These are phyloP conservation scores for Flaveria ramosissima DNA, from an alignment of 129 eudicot species.

Conservation along the genomic window DNA sequence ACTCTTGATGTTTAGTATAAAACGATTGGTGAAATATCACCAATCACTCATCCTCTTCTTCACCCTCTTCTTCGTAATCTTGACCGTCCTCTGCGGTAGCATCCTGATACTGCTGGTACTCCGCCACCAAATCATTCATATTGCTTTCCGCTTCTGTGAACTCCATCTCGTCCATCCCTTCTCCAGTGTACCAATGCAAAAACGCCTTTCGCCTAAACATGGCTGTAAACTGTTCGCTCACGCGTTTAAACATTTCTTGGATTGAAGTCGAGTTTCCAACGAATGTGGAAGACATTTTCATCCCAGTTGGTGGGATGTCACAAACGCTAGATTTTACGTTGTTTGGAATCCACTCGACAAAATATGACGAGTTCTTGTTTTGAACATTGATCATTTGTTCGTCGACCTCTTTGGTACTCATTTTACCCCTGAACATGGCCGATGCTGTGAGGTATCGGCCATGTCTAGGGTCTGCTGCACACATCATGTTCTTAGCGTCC, in stretches of 20 bases:
- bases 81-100: conserved; percentile 50
- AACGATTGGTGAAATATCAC: neutral
- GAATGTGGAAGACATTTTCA: conserved; percentile 67
- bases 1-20: neutral
- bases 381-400: conserved; percentile 73
- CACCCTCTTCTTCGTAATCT: conserved; percentile 47
- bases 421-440: conserved; percentile 69
- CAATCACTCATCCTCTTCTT: conserved; percentile 25
- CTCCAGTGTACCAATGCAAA: conserved; percentile 74
- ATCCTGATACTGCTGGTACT: conserved; percentile 70
- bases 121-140: conserved; percentile 78
- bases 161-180: conserved; percentile 77
- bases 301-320: conserved; percentile 67
- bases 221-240: conserved; percentile 67
- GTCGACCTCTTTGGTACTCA: conserved; percentile 72
- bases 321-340: conserved; percentile 72
- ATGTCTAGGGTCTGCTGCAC: conserved; percentile 74
- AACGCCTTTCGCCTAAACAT: conserved; percentile 70
- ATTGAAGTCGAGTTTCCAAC: conserved; percentile 68
- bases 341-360: conserved; percentile 77
- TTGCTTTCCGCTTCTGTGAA: conserved; percentile 70
- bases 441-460: conserved; percentile 65
- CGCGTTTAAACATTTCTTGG: conserved; percentile 65
- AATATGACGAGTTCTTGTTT: conserved; percentile 72
- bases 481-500: conserved; percentile 81